Evolutionary conservation across 2,329 filamentous ascomycete species (phyloP).

Genomic region (Ceratocystiopsis minuta): DNA sequence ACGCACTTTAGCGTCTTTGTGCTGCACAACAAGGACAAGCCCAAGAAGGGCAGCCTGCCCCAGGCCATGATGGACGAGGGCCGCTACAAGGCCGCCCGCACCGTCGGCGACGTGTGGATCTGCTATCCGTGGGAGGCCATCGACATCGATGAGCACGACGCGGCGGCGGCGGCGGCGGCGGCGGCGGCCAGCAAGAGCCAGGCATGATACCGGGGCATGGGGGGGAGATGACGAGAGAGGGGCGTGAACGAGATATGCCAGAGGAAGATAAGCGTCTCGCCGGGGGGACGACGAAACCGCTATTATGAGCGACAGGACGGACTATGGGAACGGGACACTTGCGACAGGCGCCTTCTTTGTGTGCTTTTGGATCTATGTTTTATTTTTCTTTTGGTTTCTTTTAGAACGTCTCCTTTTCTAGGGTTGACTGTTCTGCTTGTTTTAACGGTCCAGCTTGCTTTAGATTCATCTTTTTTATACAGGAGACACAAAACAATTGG

Average conservation of each 20-base stretch:
- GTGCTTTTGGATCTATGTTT: neutral
- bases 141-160: conserved; percentile 86
- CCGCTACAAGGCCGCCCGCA: conserved; percentile 71
- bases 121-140: conserved; percentile 97
- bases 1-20: conserved; percentile 93
- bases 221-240: neutral
- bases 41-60: conserved; percentile 78
- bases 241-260: no score
- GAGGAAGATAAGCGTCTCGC: no score
- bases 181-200: no score
- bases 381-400: neutral
- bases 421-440: neutral
- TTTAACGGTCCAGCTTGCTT: neutral
- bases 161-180: conserved; percentile 7
- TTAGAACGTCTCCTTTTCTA: neutral
- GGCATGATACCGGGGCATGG: neutral
- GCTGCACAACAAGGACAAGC: conserved; percentile 95
- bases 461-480: neutral
- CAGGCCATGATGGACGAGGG: conserved; percentile 53
- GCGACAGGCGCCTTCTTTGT: neutral
- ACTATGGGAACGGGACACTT: neutral
- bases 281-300: no score
- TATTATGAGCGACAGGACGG: no score
- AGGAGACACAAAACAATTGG: no score
- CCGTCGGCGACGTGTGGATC: conserved; percentile 91